Conservation (phyloP, 805 yeast species). For the Starmerella sp. region DNA sequence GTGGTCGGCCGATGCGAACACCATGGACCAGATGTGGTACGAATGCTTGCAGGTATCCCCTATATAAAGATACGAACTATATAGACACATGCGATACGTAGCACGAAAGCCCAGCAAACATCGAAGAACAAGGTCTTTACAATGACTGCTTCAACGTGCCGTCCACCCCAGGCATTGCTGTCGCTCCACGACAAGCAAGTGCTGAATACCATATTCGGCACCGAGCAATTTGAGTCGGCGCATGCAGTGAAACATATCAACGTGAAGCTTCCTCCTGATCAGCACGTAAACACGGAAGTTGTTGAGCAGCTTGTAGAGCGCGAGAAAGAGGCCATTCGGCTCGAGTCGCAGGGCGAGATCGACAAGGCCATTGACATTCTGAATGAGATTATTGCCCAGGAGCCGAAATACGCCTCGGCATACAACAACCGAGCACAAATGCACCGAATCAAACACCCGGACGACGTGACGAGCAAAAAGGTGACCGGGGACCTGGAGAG, state of each 20-base stretch:
- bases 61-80: neutral
- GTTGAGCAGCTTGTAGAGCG: constrained; percentile 16
- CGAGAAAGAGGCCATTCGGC: constrained; percentile 22
- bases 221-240: neutral
- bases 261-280: constrained; percentile 21
- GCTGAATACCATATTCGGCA: constrained; percentile 3
- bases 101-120: neutral
- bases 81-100: neutral
- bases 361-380: constrained; percentile 18
- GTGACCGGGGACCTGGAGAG: constrained; percentile 21
- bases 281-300: constrained; percentile 11
- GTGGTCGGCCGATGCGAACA: neutral
- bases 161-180: neutral
- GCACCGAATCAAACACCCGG: neutral
- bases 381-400: constrained; percentile 16
- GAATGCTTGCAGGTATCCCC: neutral
- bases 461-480: neutral
- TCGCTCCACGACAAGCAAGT: constrained; percentile 7
- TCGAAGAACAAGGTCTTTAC: neutral
- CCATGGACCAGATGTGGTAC: neutral
- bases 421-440: constrained; percentile 30
- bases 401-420: constrained; percentile 28
- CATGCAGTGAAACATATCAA: constrained; percentile 8
- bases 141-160: neutral
- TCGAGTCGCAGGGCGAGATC: constrained; percentile 7